Conservation (phyloP, 768 basidiomycete genomes). For the Naganishia antarctica region DNA sequence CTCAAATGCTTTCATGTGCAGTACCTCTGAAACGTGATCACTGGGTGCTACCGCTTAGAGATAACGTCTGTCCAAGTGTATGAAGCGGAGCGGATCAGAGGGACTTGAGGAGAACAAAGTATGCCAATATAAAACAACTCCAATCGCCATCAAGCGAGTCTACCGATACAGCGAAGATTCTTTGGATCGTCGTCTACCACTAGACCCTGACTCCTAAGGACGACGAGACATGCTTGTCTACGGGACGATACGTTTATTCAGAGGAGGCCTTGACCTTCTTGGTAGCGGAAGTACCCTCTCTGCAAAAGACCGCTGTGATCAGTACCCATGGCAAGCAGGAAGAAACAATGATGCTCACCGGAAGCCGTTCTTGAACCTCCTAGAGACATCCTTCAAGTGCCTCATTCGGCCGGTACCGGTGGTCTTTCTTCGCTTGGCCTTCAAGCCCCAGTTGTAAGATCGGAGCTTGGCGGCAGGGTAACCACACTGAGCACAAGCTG, state of each 20-base stretch:
- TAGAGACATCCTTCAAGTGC: constrained; percentile 83
- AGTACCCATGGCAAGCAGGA: constrained; percentile 3
- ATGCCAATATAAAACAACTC: constrained; percentile 19
- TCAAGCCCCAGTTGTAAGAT: constrained; percentile 95
- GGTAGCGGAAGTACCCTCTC: constrained; percentile 86
- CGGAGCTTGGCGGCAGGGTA: constrained; percentile 93
- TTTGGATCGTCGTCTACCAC: background rate
- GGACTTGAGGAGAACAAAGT: background rate
- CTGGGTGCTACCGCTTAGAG: too few relatives aligned
- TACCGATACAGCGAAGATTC: constrained; percentile 1
- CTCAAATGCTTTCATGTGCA: too few relatives aligned
- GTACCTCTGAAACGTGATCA: too few relatives aligned
- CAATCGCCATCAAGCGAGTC: background rate
- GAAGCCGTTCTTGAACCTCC: constrained; percentile 99
- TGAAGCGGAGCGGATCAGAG: too few relatives aligned
- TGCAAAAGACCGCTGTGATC: constrained; percentile 45
- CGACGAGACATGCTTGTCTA: constrained; percentile 3
- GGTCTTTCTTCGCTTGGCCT: constrained; percentile 99
- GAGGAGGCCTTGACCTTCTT: constrained; percentile 63
- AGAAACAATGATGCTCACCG: constrained; percentile 55
- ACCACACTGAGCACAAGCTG: constrained; percentile 92
- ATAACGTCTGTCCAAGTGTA: too few relatives aligned
- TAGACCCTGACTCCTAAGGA: background rate
- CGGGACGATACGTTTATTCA: constrained; percentile 31
- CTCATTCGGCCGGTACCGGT: constrained; percentile 95